Percentiles rank a stretch among this genome's conserved stretches.
These are phyloP conservation scores for Aspergillus brunneoviolaceus DNA, from an alignment of 2,329 filamentous ascomycete species.

Conservation along the genomic window DNA sequence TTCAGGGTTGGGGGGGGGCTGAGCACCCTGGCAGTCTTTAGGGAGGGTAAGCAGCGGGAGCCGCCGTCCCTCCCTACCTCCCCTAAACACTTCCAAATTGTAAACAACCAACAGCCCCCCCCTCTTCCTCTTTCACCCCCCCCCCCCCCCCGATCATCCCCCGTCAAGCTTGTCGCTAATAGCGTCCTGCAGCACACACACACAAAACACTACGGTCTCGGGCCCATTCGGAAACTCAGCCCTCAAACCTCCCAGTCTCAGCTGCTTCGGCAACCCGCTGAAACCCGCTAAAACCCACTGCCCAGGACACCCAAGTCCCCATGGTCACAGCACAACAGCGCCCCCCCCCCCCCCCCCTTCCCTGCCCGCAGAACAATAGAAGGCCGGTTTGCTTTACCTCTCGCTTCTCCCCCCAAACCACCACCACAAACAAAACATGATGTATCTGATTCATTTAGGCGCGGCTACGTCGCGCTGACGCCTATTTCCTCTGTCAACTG, in stretches of 20 bases:
- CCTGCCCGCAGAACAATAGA: not conserved
- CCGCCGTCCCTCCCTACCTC: too few relatives aligned
- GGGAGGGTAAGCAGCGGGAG: not conserved
- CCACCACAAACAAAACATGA: not conserved
- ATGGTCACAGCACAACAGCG: conserved; percentile 18
- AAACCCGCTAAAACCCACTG: conserved; percentile 11
- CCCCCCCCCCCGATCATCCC: not conserved
- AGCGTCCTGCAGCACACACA: not conserved
- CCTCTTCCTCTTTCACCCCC: not conserved
- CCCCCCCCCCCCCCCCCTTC: conserved; percentile 17
- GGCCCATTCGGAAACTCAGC: too few relatives aligned
- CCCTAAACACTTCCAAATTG: too few relatives aligned
- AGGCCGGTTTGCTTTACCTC: not conserved
- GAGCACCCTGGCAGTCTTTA: not conserved
- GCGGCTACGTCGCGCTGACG: too few relatives aligned
- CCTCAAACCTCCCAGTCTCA: not conserved
- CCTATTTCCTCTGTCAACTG: too few relatives aligned
- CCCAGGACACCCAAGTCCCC: not conserved
- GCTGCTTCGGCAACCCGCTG: not conserved
- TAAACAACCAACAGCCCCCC: too few relatives aligned
- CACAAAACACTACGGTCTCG: too few relatives aligned
- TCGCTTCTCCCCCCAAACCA: not conserved
- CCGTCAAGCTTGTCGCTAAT: not conserved
- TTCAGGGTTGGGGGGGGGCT: not conserved
- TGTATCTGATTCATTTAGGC: not conserved